Percentiles rank a stretch among this genome's conserved stretches.
Conservation (phyloP, 2,329 filamentous ascomycete genomes). For the Colletotrichum destructivum region DNA sequence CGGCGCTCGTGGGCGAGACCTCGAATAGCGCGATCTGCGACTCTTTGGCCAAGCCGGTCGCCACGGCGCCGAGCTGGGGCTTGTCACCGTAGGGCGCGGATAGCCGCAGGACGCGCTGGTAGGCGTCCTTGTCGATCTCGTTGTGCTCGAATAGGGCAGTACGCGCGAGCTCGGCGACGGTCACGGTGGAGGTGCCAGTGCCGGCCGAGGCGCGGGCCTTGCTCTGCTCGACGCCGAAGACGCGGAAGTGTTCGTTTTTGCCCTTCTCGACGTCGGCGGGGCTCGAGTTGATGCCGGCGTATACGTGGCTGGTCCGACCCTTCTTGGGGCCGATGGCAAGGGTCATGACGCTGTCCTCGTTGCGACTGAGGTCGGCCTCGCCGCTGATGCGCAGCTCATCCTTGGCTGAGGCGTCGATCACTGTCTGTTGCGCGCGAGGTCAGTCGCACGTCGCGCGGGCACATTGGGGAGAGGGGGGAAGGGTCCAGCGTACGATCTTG, state of each 20-base stretch:
- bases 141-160: conserved; percentile 66
- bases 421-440: conserved; percentile 63
- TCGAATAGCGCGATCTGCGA: conserved; percentile 88
- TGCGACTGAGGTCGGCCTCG: conserved; percentile 83
- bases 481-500: conserved; percentile 77
- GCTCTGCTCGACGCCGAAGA: conserved; percentile 73
- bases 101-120: conserved; percentile 73
- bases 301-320: conserved; percentile 63
- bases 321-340: conserved; percentile 76
- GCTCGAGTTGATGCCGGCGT: conserved; percentile 89
- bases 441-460: conserved; percentile 26
- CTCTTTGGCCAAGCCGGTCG: conserved; percentile 82
- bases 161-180: conserved; percentile 68
- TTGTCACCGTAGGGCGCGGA: conserved; percentile 58
- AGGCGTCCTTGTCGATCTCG: conserved; percentile 66
- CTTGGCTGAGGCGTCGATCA: conserved; percentile 79
- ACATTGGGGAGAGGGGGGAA: background rate
- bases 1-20: conserved; percentile 67
- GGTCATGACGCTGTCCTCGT: conserved; percentile 92
- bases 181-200: conserved; percentile 50
- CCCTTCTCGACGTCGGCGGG: conserved; percentile 79
- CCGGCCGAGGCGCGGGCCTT: conserved; percentile 52
- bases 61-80: conserved; percentile 80
- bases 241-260: conserved; percentile 87
- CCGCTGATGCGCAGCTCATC: conserved; percentile 75